These are phyloP conservation scores for Moricandia arvensis DNA, from an alignment of 345 rosid species.

Conservation along the genomic window DNA sequence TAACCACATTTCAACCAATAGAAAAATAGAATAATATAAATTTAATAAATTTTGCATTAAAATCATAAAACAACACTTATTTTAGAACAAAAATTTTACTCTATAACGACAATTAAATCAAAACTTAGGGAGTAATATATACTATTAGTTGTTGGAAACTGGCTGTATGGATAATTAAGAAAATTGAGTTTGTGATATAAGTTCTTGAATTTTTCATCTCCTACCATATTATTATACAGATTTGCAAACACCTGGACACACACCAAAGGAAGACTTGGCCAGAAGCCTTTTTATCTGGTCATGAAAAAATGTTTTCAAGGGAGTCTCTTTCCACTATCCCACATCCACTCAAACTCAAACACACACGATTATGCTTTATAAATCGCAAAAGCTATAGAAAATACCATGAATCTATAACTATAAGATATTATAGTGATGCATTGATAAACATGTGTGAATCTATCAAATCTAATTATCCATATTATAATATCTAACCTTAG, in stretches of 20 bases:
- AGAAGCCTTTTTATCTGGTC: neutral
- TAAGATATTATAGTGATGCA: neutral
- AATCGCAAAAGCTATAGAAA: neutral
- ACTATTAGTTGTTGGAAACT: neutral
- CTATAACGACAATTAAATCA: too few species aligned
- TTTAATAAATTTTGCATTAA: too few species aligned
- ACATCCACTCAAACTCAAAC: neutral
- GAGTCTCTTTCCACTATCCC: neutral
- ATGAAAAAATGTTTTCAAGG: neutral
- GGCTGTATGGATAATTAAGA: neutral
- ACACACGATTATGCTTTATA: neutral
- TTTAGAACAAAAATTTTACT: too few species aligned
- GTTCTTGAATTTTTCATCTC: neutral
- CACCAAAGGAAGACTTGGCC: neutral
- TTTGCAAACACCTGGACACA: neutral
- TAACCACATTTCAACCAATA: too few species aligned
- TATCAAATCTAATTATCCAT: neutral
- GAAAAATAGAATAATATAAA: too few species aligned
- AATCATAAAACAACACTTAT: too few species aligned
- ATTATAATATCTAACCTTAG: neutral
- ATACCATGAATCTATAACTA: neutral
- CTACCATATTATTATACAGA: neutral
- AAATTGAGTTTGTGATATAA: neutral
- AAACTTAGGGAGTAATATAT: too few species aligned
- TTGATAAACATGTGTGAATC: neutral